These are phyloP conservation scores for Candida easanensis DNA, from an alignment of 805 yeast species.

Conservation along the genomic window DNA sequence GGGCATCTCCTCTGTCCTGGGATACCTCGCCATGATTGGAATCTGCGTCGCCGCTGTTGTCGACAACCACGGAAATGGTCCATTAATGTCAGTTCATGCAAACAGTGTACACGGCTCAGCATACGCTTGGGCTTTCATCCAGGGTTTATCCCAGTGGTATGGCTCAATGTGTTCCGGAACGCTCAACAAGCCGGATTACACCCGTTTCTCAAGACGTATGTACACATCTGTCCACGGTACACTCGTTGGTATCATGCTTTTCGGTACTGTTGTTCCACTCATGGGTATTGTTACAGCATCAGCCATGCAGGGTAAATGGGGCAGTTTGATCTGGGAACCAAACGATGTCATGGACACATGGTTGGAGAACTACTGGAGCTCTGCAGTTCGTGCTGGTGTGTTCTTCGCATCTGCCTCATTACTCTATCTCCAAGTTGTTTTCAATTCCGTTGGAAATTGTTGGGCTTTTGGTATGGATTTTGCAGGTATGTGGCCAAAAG, in stretches of 20 bases:
- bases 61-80: constrained; percentile 1
- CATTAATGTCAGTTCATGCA: constrained; percentile 6
- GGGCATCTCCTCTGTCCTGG: constrained; percentile 2
- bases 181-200: constrained; percentile 37
- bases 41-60: constrained; percentile 8
- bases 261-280: constrained; percentile 36
- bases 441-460: constrained; percentile 18
- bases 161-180: constrained; percentile 36
- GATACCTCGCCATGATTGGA: constrained; percentile 8
- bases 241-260: constrained; percentile 27
- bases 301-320: constrained; percentile 32
- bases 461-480: constrained; percentile 33
- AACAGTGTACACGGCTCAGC: constrained; percentile 8
- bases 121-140: constrained; percentile 38
- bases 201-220: constrained; percentile 33
- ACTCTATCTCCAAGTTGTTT: constrained; percentile 7
- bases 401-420: constrained; percentile 30
- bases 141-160: constrained; percentile 37
- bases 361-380: constrained; percentile 32
- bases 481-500: constrained; percentile 22
- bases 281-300: constrained; percentile 38
- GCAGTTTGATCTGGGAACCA: constrained; percentile 36
- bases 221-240: constrained; percentile 29
- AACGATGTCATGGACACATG: constrained; percentile 34
- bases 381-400: constrained; percentile 37